A percentile compares a stretch with the other conserved stretches of the same genome.
These are phyloP conservation scores for Coniochaeta sp. DNA, from an alignment of 2,329 filamentous ascomycete genomes.

Conservation along the genomic window DNA sequence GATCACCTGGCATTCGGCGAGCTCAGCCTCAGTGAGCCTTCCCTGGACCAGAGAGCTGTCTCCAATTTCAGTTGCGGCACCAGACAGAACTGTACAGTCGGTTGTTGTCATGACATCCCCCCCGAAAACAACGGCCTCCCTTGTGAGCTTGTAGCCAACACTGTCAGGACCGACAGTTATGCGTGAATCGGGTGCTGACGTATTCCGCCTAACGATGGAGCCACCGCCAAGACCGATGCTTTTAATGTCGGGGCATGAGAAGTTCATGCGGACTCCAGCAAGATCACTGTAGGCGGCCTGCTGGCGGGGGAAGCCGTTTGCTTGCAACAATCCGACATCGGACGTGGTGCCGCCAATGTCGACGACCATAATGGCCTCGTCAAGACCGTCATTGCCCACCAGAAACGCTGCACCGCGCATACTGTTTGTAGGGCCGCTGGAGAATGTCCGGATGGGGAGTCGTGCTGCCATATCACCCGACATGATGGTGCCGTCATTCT, in stretches of 20 bases:
- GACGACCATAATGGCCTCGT: slow-evolving; percentile 47
- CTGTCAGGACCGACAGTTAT: slow-evolving; percentile 51
- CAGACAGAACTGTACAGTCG: slow-evolving; percentile 35
- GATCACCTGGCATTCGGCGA: slow-evolving; percentile 27
- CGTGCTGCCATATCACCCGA: slow-evolving; percentile 43
- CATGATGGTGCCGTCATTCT: slow-evolving; percentile 57
- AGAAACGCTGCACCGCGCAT: slow-evolving; percentile 57
- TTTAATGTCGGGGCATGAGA: slow-evolving; percentile 48
- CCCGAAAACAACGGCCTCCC: slow-evolving; percentile 48
- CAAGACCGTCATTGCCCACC: slow-evolving; percentile 22
- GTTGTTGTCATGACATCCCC: slow-evolving; percentile 51
- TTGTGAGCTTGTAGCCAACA: slow-evolving; percentile 49
- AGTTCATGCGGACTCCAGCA: slow-evolving; percentile 56
- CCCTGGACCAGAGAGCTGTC: slow-evolving; percentile 24
- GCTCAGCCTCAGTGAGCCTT: slow-evolving; percentile 21
- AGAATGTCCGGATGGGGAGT: slow-evolving; percentile 54
- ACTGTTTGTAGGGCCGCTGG: slow-evolving; percentile 56
- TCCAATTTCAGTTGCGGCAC: slow-evolving; percentile 31
- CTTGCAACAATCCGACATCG: slow-evolving; percentile 53
- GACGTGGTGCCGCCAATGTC: slow-evolving; percentile 62
- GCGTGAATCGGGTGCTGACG: slow-evolving; percentile 18
- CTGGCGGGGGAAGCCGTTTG: slow-evolving; percentile 56
- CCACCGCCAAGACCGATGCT: slow-evolving; percentile 54
- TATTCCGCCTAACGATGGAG: slow-evolving; percentile 33
- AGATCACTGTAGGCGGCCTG: slow-evolving; percentile 55